Evolutionary conservation across 1,284 basidiomycete species (phyloP).

Genomic region (Kwoniella shivajii): DNA sequence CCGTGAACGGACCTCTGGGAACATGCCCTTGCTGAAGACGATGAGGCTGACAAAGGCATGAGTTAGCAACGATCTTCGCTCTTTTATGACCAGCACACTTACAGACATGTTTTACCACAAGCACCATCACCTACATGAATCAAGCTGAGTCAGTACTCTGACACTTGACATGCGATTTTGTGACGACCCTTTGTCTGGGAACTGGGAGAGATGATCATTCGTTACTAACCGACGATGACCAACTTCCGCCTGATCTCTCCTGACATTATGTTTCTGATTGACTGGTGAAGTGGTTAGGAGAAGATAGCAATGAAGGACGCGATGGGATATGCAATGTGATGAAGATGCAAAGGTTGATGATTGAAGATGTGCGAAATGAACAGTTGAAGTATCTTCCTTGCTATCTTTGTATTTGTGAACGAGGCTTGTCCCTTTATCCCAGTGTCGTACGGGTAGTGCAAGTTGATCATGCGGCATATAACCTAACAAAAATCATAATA

Average conservation of each 20-base stretch:
- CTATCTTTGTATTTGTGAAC: no score
- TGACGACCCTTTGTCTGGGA: constrained; percentile 3
- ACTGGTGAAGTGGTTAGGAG: background rate
- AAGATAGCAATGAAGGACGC: background rate
- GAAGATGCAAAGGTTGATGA: background rate
- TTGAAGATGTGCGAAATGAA: no score
- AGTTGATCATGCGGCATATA: no score
- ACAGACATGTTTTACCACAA: constrained; percentile 62
- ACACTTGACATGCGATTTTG: background rate
- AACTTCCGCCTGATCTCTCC: constrained; percentile 56
- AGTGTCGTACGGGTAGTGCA: no score
- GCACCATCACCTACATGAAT: constrained; percentile 55
- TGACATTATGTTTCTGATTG: constrained; percentile 38
- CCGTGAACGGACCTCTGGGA: constrained; percentile 73
- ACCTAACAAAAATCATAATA: no score
- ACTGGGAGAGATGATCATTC: background rate
- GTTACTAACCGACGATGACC: constrained; percentile 55
- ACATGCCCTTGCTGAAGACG: constrained; percentile 75
- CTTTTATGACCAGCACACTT: constrained; percentile 16
- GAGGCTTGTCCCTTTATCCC: no score
- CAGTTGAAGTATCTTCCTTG: no score
- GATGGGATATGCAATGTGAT: background rate
- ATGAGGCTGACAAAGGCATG: constrained; percentile 51
- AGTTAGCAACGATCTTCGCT: background rate
- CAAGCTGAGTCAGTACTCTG: background rate